Percentiles rank a stretch among this genome's conserved stretches.
Evolutionary conservation across 768 basidiomycete genomes (phyloP).

Genomic region (Mycena indigotica): DNA sequence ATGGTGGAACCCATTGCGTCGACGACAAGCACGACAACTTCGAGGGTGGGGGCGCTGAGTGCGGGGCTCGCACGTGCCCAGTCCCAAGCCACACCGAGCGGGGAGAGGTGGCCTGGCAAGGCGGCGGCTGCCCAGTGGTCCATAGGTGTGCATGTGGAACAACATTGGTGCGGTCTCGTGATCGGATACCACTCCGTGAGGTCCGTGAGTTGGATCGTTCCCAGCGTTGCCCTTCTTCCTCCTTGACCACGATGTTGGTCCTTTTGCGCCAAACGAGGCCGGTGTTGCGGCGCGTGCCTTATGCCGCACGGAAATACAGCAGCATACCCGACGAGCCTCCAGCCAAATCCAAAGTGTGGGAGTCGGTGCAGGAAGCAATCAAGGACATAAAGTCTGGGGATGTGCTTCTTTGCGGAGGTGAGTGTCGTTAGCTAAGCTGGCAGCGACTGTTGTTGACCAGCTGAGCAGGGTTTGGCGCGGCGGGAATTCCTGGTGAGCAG

Average conservation of each 20-base stretch:
- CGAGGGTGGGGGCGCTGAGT: no score
- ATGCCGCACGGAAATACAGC: constrained; percentile 31
- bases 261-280: constrained; percentile 14
- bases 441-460: neutral
- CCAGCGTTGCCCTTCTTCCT: neutral
- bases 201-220: no score
- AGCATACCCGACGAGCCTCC: constrained; percentile 37
- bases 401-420: constrained; percentile 80
- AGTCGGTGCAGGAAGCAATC: constrained; percentile 80
- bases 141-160: no score
- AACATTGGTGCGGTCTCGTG: no score
- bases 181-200: no score
- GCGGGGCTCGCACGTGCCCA: no score
- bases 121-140: no score
- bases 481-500: constrained; percentile 78
- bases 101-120: no score
- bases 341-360: constrained; percentile 70
- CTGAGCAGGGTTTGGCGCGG: constrained; percentile 78
- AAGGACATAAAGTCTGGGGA: constrained; percentile 81
- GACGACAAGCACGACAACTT: no score
- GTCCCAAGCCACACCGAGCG: no score
- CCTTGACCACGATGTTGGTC: constrained; percentile 17
- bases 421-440: constrained; percentile 29
- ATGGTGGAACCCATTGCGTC: no score
- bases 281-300: constrained; percentile 22